Conservation (phyloP, 371 early-diverging fungal species). For the Rhizopus delemar region DNA sequence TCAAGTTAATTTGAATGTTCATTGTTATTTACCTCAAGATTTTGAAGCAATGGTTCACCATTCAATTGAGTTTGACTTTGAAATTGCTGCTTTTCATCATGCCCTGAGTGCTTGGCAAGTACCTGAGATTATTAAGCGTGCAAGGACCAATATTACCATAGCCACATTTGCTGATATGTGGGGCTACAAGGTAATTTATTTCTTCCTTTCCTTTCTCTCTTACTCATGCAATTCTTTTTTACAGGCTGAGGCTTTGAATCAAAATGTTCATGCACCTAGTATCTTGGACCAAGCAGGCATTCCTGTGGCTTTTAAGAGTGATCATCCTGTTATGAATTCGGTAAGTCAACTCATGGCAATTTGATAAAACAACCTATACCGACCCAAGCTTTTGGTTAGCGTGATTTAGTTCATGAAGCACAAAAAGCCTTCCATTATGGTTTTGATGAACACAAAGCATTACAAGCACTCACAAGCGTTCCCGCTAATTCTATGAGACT, state of each 20-base stretch:
- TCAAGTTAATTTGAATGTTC: constrained; percentile 58
- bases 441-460: constrained; percentile 60
- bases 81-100: constrained; percentile 70
- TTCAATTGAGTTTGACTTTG: constrained; percentile 63
- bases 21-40: constrained; percentile 60
- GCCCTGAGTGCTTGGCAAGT: constrained; percentile 67
- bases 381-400: constrained; percentile 19
- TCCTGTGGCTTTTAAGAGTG: constrained; percentile 78
- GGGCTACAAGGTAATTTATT: constrained; percentile 48
- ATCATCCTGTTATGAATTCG: constrained; percentile 81
- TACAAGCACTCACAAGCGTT: constrained; percentile 71
- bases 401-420: constrained; percentile 76
- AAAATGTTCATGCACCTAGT: constrained; percentile 66
- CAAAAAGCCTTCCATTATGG: constrained; percentile 81
- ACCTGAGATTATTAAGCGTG: constrained; percentile 53
- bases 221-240: not conserved
- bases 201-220: not conserved
- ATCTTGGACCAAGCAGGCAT: constrained; percentile 73
- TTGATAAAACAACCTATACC: not conserved
- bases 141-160: constrained; percentile 64
- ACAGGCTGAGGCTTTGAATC: constrained; percentile 70
- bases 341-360: constrained; percentile 24
- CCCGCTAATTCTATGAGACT: constrained; percentile 75
- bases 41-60: constrained; percentile 65
- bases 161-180: constrained; percentile 71